Percentiles rank a stretch among this genome's conserved stretches.
These are phyloP conservation scores for Wickerhamomyces queroliae DNA, from an alignment of 805 yeast genomes.

Conservation along the genomic window DNA sequence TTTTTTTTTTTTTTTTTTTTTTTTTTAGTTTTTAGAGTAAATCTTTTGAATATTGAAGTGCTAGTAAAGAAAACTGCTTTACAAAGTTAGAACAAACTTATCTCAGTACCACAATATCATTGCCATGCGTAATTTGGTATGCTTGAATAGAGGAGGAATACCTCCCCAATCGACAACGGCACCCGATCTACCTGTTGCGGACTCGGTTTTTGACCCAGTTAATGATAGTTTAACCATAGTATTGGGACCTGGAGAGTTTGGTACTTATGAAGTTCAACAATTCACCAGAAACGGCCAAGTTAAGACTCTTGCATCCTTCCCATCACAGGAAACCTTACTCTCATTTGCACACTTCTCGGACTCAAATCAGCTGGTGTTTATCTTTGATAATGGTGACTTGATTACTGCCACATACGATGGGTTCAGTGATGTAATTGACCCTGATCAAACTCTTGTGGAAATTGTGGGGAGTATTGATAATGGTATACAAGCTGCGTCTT, in stretches of 20 bases:
- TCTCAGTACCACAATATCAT: background rate
- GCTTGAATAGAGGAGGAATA: conserved; percentile 50
- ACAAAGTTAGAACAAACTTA: background rate
- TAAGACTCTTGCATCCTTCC: conserved; percentile 55
- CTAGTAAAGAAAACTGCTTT: background rate
- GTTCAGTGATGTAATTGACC: conserved; percentile 30
- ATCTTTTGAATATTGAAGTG: background rate
- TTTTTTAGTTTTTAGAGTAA: too few species aligned
- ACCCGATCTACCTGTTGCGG: conserved; percentile 55
- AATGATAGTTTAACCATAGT: conserved; percentile 68
- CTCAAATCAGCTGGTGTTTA: conserved; percentile 55
- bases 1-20: too few species aligned
- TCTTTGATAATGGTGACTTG: conserved; percentile 74
- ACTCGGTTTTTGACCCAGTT: conserved; percentile 63
- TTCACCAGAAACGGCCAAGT: conserved; percentile 58
- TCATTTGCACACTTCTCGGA: conserved; percentile 70
- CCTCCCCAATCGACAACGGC: conserved; percentile 48
- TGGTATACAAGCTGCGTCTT: conserved; percentile 64
- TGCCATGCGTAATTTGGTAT: conserved; percentile 42
- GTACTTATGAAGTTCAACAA: conserved; percentile 70
- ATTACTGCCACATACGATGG: conserved; percentile 57
- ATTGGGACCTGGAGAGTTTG: conserved; percentile 49
- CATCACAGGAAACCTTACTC: conserved; percentile 40
- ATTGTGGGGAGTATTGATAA: conserved; percentile 82
- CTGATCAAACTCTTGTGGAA: conserved; percentile 51